phyloP scores from a whole-genome alignment of 768 basidiomycete species.

The Auriscalpium vulgare region DNA sequence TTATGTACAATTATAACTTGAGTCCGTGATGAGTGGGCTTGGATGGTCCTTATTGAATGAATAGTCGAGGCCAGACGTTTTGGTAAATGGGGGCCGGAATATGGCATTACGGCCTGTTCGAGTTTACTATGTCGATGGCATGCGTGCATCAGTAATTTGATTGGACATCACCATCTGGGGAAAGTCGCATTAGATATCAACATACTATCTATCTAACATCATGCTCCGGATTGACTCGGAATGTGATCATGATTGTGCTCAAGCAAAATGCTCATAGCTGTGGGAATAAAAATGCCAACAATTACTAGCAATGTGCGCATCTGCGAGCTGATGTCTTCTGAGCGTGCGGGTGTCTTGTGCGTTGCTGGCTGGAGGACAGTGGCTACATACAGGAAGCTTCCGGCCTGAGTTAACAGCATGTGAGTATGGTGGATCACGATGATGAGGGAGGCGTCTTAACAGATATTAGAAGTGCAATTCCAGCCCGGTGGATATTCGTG shows the following conservation, averaged over 20 bases:
- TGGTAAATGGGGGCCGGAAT: too few species aligned
- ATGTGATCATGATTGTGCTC: constrained; percentile 4
- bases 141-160: too few species aligned
- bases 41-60: too few species aligned
- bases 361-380: constrained; percentile 80
- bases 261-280: constrained; percentile 7
- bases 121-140: too few species aligned
- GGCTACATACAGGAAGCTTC: constrained; percentile 91
- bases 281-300: constrained; percentile 11
- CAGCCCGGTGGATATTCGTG: constrained; percentile 50
- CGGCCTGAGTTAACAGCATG: constrained; percentile 46
- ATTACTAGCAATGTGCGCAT: constrained; percentile 8
- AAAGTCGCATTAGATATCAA: too few species aligned
- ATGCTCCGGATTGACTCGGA: too few species aligned
- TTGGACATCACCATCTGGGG: too few species aligned
- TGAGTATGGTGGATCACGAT: background rate
- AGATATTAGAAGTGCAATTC: constrained; percentile 74
- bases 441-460: constrained; percentile 30
- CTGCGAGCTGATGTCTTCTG: constrained; percentile 7
- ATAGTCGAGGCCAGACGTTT: too few species aligned
- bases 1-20: too few species aligned
- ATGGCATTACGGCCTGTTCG: too few species aligned
- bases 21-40: too few species aligned
- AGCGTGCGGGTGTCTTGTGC: constrained; percentile 9
- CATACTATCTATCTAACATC: too few species aligned